These are phyloP conservation scores for Glutinoglossum americanum DNA, from an alignment of 495 filamentous ascomycete species.

Conservation along the genomic window DNA sequence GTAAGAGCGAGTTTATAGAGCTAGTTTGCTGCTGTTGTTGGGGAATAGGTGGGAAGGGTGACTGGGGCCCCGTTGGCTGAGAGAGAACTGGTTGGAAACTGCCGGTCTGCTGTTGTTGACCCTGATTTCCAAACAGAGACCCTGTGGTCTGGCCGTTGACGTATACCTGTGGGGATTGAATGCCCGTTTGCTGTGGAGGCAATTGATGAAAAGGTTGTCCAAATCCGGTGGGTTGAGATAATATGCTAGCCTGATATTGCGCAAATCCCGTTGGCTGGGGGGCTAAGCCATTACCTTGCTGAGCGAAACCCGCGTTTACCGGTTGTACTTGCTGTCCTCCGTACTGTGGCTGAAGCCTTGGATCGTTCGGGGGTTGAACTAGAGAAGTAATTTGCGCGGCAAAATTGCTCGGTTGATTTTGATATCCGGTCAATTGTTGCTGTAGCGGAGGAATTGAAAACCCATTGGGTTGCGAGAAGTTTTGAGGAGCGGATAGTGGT, in stretches of 20 bases:
- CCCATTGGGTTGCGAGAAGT: slow-evolving; percentile 43
- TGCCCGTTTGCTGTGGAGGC: slow-evolving; percentile 11
- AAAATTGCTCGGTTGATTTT: slow-evolving; percentile 14
- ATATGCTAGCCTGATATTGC: slow-evolving; percentile 7
- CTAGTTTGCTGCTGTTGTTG: slow-evolving; percentile 8
- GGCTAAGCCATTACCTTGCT: neutral
- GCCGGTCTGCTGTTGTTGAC: slow-evolving; percentile 20
- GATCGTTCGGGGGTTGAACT: slow-evolving; percentile 55
- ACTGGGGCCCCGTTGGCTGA: slow-evolving; percentile 24
- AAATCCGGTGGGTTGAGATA: slow-evolving; percentile 28
- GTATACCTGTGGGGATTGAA: slow-evolving; percentile 26
- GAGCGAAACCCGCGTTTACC: neutral
- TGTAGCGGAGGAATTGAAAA: slow-evolving; percentile 59
- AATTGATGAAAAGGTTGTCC: slow-evolving; percentile 11
- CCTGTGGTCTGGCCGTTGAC: slow-evolving; percentile 24
- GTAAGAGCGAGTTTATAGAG: slow-evolving; percentile 11
- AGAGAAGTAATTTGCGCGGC: slow-evolving; percentile 33
- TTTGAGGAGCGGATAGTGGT: slow-evolving; percentile 75
- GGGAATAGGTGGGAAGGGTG: slow-evolving; percentile 8
- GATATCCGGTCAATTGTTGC: slow-evolving; percentile 64
- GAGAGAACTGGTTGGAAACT: slow-evolving; percentile 37
- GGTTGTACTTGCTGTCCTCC: slow-evolving; percentile 14
- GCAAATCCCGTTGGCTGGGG: neutral
- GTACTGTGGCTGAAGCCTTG: slow-evolving; percentile 36
- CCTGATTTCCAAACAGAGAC: slow-evolving; percentile 34